Evolutionary conservation across 202 grass and related monocot genomes (phyloP).

Genomic region (Setaria italica): DNA sequence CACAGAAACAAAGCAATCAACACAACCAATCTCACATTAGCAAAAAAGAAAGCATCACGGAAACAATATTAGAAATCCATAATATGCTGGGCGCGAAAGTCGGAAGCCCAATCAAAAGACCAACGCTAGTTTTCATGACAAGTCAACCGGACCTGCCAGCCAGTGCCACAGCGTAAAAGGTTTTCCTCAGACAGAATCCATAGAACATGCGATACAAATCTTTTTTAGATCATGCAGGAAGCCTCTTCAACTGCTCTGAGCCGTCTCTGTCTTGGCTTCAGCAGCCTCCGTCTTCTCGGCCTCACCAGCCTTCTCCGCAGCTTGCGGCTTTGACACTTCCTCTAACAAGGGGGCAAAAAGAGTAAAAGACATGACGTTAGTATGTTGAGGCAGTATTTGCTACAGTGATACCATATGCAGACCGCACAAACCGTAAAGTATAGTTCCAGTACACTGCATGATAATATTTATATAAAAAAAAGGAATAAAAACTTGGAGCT

Average conservation of each 20-base stretch:
- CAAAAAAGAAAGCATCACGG: not conserved
- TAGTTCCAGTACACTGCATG: not conserved
- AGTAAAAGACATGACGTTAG: not conserved
- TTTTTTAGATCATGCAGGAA: slow-evolving; percentile 26
- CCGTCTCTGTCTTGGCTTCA: slow-evolving; percentile 56
- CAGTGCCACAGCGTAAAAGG: slow-evolving; percentile 30
- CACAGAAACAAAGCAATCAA: not conserved
- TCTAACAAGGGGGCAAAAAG: slow-evolving; percentile 27
- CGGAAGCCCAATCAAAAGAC: slow-evolving; percentile 8
- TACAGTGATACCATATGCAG: not conserved
- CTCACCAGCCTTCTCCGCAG: slow-evolving; percentile 47
- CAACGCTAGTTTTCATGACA: slow-evolving; percentile 15
- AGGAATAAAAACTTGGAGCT: not conserved
- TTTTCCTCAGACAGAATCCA: slow-evolving; percentile 18
- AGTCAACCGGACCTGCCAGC: slow-evolving; percentile 13
- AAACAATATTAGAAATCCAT: slow-evolving; percentile 42
- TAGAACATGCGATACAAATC: slow-evolving; percentile 43
- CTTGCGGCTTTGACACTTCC: slow-evolving; percentile 69
- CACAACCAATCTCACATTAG: not conserved
- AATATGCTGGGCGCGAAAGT: slow-evolving; percentile 33
- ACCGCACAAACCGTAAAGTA: not conserved
- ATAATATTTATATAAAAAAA: not conserved
- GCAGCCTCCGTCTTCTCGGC: slow-evolving; percentile 38
- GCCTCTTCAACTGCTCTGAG: slow-evolving; percentile 55
- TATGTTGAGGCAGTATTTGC: not conserved